phyloP scores from a whole-genome alignment of 164 flowering plant species.

The Macadamia integrifolia region DNA sequence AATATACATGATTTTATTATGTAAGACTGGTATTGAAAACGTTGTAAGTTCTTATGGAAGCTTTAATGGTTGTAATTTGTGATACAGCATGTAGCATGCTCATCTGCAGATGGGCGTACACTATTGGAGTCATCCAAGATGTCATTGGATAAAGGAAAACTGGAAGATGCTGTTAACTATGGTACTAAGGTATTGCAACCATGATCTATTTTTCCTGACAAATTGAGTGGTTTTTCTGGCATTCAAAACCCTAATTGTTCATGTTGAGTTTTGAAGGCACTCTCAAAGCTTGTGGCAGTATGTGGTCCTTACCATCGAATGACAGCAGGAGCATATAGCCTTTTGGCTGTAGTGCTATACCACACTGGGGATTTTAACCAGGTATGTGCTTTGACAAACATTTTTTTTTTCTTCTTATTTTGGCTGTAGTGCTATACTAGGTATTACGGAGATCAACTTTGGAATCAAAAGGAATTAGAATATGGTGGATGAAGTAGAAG shows the following conservation, averaged over 20 bases:
- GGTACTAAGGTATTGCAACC: slow-evolving; percentile 70
- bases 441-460: too few species aligned
- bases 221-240: background rate
- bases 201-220: background rate
- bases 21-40: background rate
- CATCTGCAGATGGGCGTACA: slow-evolving; percentile 96
- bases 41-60: slow-evolving; percentile 1
- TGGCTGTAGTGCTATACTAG: too few species aligned
- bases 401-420: background rate
- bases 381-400: slow-evolving; percentile 31
- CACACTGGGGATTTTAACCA: slow-evolving; percentile 97
- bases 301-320: slow-evolving; percentile 97
- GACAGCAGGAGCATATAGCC: slow-evolving; percentile 99
- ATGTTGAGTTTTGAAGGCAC: slow-evolving; percentile 56
- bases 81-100: slow-evolving; percentile 90
- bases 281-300: slow-evolving; percentile 75
- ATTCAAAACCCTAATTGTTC: slow-evolving; percentile 2
- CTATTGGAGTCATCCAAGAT: slow-evolving; percentile 90
- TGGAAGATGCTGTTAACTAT: slow-evolving; percentile 95
- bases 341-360: slow-evolving; percentile 94
- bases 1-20: slow-evolving; percentile 4
- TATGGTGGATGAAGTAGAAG: too few species aligned
- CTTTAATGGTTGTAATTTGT: slow-evolving; percentile 6
- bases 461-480: too few species aligned
- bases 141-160: slow-evolving; percentile 89